phyloP scores from a whole-genome alignment of 345 rosid genomes.

The Raphanus sativus region DNA sequence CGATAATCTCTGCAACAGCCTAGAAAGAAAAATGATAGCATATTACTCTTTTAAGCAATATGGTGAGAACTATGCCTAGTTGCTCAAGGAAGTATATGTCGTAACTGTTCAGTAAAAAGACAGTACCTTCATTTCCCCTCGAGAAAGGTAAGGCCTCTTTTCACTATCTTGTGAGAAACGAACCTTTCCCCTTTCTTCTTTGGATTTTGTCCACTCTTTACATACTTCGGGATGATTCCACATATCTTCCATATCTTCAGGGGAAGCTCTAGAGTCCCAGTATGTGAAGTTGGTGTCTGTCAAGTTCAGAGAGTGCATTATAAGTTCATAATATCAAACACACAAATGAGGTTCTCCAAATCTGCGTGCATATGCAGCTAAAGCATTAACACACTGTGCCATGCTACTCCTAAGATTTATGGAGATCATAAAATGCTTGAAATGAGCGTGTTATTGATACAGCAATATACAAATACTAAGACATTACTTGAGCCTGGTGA shows the following conservation, averaged over 20 bases:
- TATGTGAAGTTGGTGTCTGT: slow-evolving; percentile 46
- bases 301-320: slow-evolving; percentile 22
- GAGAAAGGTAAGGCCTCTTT: slow-evolving; percentile 72
- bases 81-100: not conserved
- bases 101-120: slow-evolving; percentile 11
- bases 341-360: not conserved
- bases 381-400: slow-evolving; percentile 12
- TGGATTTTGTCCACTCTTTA: slow-evolving; percentile 80
- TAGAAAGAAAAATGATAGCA: slow-evolving; percentile 36
- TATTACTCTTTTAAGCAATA: not conserved
- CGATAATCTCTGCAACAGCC: slow-evolving; percentile 80
- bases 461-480: no score
- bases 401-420: slow-evolving; percentile 10
- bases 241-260: slow-evolving; percentile 88
- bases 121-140: slow-evolving; percentile 70
- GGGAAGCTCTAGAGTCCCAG: slow-evolving; percentile 74
- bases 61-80: slow-evolving; percentile 15
- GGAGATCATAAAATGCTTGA: slow-evolving; percentile 5
- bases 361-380: slow-evolving; percentile 8
- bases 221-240: slow-evolving; percentile 66
- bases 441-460: not conserved
- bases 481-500: slow-evolving; percentile 47
- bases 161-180: slow-evolving; percentile 68
- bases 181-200: slow-evolving; percentile 70
- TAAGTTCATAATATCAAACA: slow-evolving; percentile 15